Percentiles rank a stretch among this genome's conserved stretches.
These are phyloP conservation scores for Phlebiopsis flavidoalba DNA, from an alignment of 768 basidiomycete species.

Conservation along the genomic window DNA sequence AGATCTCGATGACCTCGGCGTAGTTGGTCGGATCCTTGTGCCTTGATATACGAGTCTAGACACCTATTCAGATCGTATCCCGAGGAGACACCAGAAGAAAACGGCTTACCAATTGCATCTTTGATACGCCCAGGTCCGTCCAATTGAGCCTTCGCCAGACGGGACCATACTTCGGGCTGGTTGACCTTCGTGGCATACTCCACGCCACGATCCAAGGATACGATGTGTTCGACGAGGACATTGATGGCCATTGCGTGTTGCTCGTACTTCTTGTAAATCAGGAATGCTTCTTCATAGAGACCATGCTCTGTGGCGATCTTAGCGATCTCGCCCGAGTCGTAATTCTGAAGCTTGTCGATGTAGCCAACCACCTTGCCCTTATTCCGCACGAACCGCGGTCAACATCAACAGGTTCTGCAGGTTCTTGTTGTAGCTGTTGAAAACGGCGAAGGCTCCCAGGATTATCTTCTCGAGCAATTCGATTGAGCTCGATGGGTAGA, in stretches of 20 bases:
- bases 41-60: constrained; percentile 95
- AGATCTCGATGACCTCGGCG: constrained; percentile 92
- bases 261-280: constrained; percentile 96
- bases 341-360: constrained; percentile 95
- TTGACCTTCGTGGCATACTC: constrained; percentile 97
- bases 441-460: constrained; percentile 94
- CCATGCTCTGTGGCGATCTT: constrained; percentile 96
- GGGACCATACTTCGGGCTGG: constrained; percentile 93
- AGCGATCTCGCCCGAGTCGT: constrained; percentile 92
- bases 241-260: constrained; percentile 95
- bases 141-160: constrained; percentile 97
- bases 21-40: constrained; percentile 93
- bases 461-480: constrained; percentile 98
- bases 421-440: constrained; percentile 93
- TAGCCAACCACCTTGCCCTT: constrained; percentile 98
- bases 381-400: constrained; percentile 94
- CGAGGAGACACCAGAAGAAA: neutral
- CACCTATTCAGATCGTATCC: neutral
- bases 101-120: constrained; percentile 80
- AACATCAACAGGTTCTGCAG: constrained; percentile 92
- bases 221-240: constrained; percentile 96
- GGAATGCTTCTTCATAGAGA: constrained; percentile 92
- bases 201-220: constrained; percentile 92
- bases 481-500: constrained; percentile 93
- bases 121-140: constrained; percentile 97